Evolutionary conservation across 768 basidiomycete species (phyloP), one percentile per base, ranked within the genome.

Genomic region (Cystofilobasidium capitatum): DNA sequence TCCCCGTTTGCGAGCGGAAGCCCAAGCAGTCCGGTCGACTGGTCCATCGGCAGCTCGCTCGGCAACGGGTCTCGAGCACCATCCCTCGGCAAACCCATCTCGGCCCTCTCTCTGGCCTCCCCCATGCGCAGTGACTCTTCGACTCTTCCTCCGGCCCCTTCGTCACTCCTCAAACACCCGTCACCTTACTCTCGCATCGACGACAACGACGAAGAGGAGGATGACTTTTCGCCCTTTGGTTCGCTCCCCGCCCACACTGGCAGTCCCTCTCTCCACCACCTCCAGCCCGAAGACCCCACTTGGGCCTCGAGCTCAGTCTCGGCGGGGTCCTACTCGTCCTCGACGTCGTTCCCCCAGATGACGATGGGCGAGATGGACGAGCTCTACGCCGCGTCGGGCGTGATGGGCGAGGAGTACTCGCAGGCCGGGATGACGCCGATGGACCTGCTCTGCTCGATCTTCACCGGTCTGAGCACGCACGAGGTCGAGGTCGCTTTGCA

Each of bases 401-500:
- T 59, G 64, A 62, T 42, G 58, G 69, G 36, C 51, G 68, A 65
- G 17, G 58, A 39, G 62, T 66, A 59, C 26, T 22, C n/a, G 40
- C 40, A 24, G 22, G 31, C 49, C 64, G 54, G 66, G 58, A 73
- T 99, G 91, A 94, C 94, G 0, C 96, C 96, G 0, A 88, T 99
- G 73, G 96, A 99, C 73, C 91, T 97, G 49, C 86, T 99, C 24
- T 85, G 84, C 74, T 91, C 89, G 49, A 89, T 99, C 44, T 99
- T 99, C 71, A 87, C 90, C 2, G 85, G 90, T 2, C 82, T 99
- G 13, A 86, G 92, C 0, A 86, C 91, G 3, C 87, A 87, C 3
- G 91, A 97, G 74, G 81, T 99, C 9, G 94, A 98, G 77, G 92
- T 97, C 64, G 94, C 94, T 0, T 82, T 99, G 2, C 84, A 85